Conservation (phyloP, 2,329 filamentous ascomycete genomes). For the Colletotrichum sp. region DNA sequence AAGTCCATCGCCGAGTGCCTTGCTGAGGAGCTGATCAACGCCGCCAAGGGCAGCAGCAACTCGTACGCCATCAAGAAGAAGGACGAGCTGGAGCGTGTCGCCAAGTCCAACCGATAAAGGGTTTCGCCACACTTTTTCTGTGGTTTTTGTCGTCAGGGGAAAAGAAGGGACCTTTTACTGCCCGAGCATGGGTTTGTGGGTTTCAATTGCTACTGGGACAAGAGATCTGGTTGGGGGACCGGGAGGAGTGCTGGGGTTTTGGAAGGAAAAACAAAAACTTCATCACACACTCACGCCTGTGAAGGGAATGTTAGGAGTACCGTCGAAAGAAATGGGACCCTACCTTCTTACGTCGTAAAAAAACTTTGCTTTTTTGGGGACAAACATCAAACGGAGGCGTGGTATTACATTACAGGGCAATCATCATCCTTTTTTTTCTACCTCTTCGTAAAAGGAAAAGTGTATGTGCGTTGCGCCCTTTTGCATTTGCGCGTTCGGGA, state of each 20-base stretch:
- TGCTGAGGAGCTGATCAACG: slow-evolving; percentile 99
- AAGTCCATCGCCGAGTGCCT: slow-evolving; percentile 99
- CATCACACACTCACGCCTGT: neutral
- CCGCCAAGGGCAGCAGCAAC: slow-evolving; percentile 99
- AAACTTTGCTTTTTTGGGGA: slow-evolving; percentile 21
- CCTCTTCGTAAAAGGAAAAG: neutral
- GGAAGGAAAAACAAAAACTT: slow-evolving; percentile 14
- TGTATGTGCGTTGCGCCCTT: slow-evolving; percentile 10
- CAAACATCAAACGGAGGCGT: slow-evolving; percentile 21
- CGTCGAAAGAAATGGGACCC: neutral
- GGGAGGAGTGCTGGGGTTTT: slow-evolving; percentile 29
- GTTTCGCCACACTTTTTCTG: slow-evolving; percentile 34
- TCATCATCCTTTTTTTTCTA: slow-evolving; percentile 19
- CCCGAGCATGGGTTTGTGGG: neutral
- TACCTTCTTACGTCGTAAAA: slow-evolving; percentile 12
- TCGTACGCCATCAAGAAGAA: slow-evolving; percentile 99
- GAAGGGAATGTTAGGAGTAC: neutral
- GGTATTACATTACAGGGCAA: slow-evolving; percentile 23
- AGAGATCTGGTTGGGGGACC: slow-evolving; percentile 2
- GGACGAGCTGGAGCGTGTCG: slow-evolving; percentile 99
- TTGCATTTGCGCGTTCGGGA: slow-evolving; percentile 53
- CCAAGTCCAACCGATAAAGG: slow-evolving; percentile 99
- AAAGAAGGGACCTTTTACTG: neutral
- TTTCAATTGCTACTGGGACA: neutral
- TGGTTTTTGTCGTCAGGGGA: neutral